Evolutionary conservation across 306 rosid species (phyloP).

Genomic region (Cucurbita pepo): DNA sequence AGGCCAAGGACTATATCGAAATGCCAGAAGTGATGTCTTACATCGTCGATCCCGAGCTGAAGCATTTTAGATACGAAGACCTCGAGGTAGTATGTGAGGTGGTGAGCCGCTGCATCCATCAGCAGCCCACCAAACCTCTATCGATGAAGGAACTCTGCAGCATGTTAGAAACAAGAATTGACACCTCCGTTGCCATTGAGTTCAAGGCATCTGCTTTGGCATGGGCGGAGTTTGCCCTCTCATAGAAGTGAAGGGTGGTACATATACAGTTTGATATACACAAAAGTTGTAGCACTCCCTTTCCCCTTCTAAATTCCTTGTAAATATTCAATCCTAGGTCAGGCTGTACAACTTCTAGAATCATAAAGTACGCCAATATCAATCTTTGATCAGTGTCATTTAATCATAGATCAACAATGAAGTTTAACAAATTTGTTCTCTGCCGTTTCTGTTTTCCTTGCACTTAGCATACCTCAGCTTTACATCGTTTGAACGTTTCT

Average conservation of each 20-base stretch:
- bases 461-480: not conserved
- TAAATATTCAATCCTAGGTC: not conserved
- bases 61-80: conserved; percentile 55
- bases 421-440: not conserved
- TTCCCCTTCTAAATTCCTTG: not conserved
- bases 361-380: not conserved
- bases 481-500: not conserved
- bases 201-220: conserved; percentile 79
- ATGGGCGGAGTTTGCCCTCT: conserved; percentile 97
- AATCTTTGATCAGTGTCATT: not conserved
- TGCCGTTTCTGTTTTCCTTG: not conserved
- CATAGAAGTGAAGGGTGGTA: conserved; percentile 16
- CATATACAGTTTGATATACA: not conserved
- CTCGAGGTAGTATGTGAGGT: conserved; percentile 74
- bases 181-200: conserved; percentile 56
- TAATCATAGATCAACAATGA: not conserved
- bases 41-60: conserved; percentile 73
- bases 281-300: not conserved
- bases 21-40: conserved; percentile 64
- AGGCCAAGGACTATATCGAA: conserved; percentile 84
- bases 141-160: conserved; percentile 51
- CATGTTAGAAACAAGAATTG: conserved; percentile 70
- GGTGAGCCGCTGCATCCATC: conserved; percentile 48
- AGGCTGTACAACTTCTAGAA: not conserved
- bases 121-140: conserved; percentile 34